Base-by-base conservation (phyloP, 2,329 filamentous ascomycete species). In the Aspergillus sp. region DNA sequence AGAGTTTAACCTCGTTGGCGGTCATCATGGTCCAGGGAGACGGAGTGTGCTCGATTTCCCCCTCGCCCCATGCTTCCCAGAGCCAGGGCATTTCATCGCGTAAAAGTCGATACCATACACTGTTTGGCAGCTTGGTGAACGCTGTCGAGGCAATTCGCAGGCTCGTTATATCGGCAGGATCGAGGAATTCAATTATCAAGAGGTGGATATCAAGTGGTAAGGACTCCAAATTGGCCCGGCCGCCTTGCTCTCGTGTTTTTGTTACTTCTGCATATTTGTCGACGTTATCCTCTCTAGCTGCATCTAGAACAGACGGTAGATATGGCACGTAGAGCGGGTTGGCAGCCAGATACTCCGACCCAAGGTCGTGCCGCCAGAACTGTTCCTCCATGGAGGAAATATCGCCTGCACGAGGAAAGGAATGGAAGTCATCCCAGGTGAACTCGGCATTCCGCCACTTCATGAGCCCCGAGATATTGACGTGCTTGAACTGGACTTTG, bases 11-110 rank as follows among this genome's bases (percentile, higher is more conserved):
- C 23, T 52, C 49, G 23, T 52, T 43, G 6, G 37, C 49, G 11
- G 39, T 52, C 15, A 44, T 44, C 15, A 39, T 31, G 2, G 50
- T 35, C 50, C 50, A 52, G 12, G 14, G 19, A 7, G 24, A 52
- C 1, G 50, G 19, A 0, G n/a, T 21, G 17, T 52, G 48, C 6
- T 40, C 6, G 4, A 6, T 11, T 9, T 43, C 46, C 7, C 45
- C 35, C 1, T 37, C 39, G 2, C 14, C 37, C 56, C 59, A 59
- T 1, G 57, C 58, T 50, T 63, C 62, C 59, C 61, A 63, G 17
- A 64, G 24, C 63, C 63, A 65, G 4, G 62, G 62, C 63, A 65
- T 62, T 24, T 65, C 60, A 33, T 58, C 45, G 11, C 53, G 56
- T 9, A 62, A 39, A 7, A 64, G 56, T 24, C 40, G 50, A 3